phyloP scores from a whole-genome alignment of 2,329 filamentous ascomycete genomes.

The Phyllosticta paracitricarpa region DNA sequence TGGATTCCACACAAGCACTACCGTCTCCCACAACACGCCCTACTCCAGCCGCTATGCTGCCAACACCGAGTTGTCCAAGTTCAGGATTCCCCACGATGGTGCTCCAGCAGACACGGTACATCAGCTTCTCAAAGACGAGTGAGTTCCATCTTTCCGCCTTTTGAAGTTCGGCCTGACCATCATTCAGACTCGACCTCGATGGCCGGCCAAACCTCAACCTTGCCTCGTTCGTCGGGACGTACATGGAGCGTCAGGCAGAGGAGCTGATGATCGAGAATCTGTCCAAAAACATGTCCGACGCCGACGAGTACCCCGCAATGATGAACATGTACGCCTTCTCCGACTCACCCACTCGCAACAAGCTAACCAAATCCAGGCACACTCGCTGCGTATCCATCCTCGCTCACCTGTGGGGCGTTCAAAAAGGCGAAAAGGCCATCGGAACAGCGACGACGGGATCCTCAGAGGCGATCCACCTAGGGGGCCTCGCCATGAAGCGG shows the following conservation, averaged over 20 bases:
- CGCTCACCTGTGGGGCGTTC: conserved; percentile 54
- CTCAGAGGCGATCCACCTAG: conserved; percentile 61
- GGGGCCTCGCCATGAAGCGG: conserved; percentile 64
- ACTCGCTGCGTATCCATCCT: conserved; percentile 60
- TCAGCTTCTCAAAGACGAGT: conserved; percentile 44
- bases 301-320: conserved; percentile 38
- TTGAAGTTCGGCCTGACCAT: neutral
- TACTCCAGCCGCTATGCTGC: conserved; percentile 50
- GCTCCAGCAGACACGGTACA: conserved; percentile 54
- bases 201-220: conserved; percentile 59
- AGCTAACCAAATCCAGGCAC: conserved; percentile 38
- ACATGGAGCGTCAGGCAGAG: conserved; percentile 58
- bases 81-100: conserved; percentile 46
- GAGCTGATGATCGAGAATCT: conserved; percentile 58
- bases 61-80: conserved; percentile 48
- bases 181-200: conserved; percentile 44
- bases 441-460: conserved; percentile 63
- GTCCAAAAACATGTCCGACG: conserved; percentile 62
- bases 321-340: conserved; percentile 27
- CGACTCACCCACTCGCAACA: conserved; percentile 36
- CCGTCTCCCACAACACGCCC: conserved; percentile 43
- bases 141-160: neutral
- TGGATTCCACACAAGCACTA: conserved; percentile 26
- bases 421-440: conserved; percentile 53
- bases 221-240: conserved; percentile 60